Base-by-base conservation (phyloP, 228 moss, liverwort and hornwort genomes). In the Sphagnum magellanicum region DNA sequence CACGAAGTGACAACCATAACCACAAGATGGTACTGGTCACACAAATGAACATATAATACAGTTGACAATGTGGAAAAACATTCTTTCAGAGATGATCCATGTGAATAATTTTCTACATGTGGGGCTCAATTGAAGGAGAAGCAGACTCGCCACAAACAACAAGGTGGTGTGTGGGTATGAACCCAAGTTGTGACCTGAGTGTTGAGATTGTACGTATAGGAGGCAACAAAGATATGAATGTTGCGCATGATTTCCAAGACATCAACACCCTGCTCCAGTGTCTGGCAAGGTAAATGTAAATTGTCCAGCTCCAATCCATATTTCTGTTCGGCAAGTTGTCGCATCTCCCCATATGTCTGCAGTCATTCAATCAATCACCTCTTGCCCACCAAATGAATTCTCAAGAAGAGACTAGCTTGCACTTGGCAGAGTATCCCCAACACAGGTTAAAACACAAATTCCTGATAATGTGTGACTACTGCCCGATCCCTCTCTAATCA, bases 181-280 rank as follows among this genome's bases (percentile, higher is more conserved):
- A 32, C 32, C 32, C 32, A 32, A 32, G 32, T 32, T n/a, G n/a
- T 52, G 66, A 95, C 94, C 92, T 97, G 97, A 9, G 98, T 89
- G 74, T 98, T 98, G 62, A 92, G 76, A 82, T 98, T 98, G 68
- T 98, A 98, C 0, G 91, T 93, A 65, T 94, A 98, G 51, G 92
- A 94, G 52, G 92, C 89, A 46, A 98, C 98, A 90, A 98, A 98
- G 53, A 92, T 82, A 80, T 98, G 98, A 62, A 98, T 98, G 83
- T 94, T 94, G 51, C 92, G 90, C 98, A 94, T 94, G 52, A 98
- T 94, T 58, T 94, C 92, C 69, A 98, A 75, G 50, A 94, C 90
- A 71, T 94, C 98, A 61, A 92, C 91, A 48, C 98, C 98, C 76
- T 98, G 94, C 70, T 98, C 98, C 58, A 98, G 75, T 72, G 94